phyloP scores from a whole-genome alignment of 768 basidiomycete genomes.

The Pleurotus djamor region DNA sequence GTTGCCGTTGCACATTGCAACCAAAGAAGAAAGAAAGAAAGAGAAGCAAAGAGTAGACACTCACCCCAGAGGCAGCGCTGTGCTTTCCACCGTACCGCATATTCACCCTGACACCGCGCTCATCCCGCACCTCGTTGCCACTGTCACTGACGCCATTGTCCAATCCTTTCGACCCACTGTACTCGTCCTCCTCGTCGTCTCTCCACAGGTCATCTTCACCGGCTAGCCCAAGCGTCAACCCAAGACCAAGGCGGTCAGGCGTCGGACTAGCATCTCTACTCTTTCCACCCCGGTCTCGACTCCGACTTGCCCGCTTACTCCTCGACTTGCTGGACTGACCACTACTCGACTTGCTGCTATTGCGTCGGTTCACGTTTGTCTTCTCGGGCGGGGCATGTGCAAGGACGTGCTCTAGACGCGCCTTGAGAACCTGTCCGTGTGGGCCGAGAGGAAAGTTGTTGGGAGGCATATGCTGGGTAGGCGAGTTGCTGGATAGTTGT shows the following conservation, averaged over 20 bases:
- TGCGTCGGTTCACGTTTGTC: neutral
- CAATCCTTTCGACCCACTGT: slow-evolving; percentile 4
- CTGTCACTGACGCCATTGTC: slow-evolving; percentile 5
- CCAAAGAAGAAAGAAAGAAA: neutral
- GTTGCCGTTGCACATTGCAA: neutral
- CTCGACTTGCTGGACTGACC: slow-evolving; percentile 9
- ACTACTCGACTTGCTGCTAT: neutral
- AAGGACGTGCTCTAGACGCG: slow-evolving; percentile 52
- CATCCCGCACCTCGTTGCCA: slow-evolving; percentile 24
- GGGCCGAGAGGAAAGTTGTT: slow-evolving; percentile 29
- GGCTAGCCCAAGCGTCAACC: slow-evolving; percentile 7
- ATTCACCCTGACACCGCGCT: slow-evolving; percentile 12
- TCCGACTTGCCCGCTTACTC: slow-evolving; percentile 1
- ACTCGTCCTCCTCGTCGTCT: neutral
- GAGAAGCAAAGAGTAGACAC: neutral
- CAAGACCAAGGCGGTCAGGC: slow-evolving; percentile 15
- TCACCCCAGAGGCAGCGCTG: slow-evolving; percentile 10
- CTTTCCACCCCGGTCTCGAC: slow-evolving; percentile 9
- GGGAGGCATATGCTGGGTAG: neutral
- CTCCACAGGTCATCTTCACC: neutral
- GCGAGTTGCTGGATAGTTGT: neutral
- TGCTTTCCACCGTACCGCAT: slow-evolving; percentile 20
- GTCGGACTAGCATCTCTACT: neutral
- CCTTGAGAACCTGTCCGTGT: slow-evolving; percentile 53
- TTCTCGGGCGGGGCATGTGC: neutral